These are phyloP conservation scores for Colletotrichum australisinense DNA, from an alignment of 2,329 filamentous ascomycete genomes.

Conservation along the genomic window DNA sequence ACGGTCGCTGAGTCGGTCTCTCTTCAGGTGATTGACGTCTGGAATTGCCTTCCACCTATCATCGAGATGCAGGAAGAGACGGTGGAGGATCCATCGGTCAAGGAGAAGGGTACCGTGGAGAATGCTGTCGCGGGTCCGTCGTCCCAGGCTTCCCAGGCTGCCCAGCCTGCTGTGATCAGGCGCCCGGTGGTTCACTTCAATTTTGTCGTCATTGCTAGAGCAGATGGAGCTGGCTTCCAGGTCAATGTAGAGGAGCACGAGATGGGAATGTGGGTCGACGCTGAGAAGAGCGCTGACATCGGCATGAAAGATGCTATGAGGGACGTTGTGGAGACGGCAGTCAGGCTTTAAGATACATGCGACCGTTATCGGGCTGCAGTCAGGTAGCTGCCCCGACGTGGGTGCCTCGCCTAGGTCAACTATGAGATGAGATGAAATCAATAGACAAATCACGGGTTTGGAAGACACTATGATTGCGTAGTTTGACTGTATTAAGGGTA, in stretches of 20 bases:
- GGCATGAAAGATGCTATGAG: background rate
- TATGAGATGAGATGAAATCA: background rate
- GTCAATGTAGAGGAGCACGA: background rate
- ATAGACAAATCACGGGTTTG: background rate
- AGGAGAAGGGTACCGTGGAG: background rate
- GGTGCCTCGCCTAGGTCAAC: too few species aligned
- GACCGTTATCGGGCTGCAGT: background rate
- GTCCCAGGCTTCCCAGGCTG: too few species aligned
- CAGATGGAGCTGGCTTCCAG: background rate
- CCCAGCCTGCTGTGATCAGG: background rate
- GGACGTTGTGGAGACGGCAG: background rate
- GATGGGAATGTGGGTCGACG: background rate
- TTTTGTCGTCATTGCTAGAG: background rate
- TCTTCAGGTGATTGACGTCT: background rate
- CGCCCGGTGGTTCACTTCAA: background rate
- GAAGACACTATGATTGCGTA: background rate
- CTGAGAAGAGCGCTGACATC: background rate
- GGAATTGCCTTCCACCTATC: background rate
- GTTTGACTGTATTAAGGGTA: constrained; percentile 11
- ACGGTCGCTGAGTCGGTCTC: background rate
- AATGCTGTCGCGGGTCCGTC: too few species aligned
- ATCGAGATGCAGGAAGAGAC: background rate
- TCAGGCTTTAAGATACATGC: background rate
- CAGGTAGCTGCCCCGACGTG: too few species aligned
- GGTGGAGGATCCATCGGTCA: background rate